phyloP scores from a whole-genome alignment of 2,329 filamentous ascomycete genomes.

The Byssothecium circinans region DNA sequence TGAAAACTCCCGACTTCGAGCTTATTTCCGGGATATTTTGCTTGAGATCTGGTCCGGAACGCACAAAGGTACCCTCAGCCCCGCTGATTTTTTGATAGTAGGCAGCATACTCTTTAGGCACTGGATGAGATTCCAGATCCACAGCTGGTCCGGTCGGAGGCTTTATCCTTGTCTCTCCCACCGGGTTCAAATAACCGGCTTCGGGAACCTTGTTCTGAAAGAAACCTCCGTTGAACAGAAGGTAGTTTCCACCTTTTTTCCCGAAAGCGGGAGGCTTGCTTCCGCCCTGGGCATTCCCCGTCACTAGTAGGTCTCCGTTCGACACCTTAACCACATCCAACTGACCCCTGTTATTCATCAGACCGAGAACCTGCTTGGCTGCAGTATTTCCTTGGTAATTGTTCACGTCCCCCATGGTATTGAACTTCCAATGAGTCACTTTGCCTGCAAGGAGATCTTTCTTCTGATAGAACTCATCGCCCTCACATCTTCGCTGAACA shows the following conservation, averaged over 20 bases:
- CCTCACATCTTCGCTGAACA: background rate
- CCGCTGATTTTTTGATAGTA: background rate
- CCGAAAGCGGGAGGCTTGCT: background rate
- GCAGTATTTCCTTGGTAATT: background rate
- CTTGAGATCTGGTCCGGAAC: background rate
- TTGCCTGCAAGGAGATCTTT: background rate
- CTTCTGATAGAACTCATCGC: background rate
- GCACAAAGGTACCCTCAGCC: background rate
- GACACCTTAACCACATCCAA: background rate
- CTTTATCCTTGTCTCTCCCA: background rate
- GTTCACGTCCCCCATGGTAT: background rate
- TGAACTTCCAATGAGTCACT: background rate
- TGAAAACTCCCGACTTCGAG: background rate
- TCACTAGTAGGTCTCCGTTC: background rate
- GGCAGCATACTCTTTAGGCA: background rate
- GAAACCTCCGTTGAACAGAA: background rate
- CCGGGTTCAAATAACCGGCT: background rate
- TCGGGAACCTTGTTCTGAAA: background rate
- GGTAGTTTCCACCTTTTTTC: background rate
- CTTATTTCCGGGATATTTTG: background rate
- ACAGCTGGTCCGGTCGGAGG: background rate
- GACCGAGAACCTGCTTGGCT: background rate
- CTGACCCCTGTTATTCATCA: background rate
- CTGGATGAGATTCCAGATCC: background rate
- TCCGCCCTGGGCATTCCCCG: background rate